Conservation (phyloP, 495 filamentous ascomycete species). For the Ascobolus immersus region DNA sequence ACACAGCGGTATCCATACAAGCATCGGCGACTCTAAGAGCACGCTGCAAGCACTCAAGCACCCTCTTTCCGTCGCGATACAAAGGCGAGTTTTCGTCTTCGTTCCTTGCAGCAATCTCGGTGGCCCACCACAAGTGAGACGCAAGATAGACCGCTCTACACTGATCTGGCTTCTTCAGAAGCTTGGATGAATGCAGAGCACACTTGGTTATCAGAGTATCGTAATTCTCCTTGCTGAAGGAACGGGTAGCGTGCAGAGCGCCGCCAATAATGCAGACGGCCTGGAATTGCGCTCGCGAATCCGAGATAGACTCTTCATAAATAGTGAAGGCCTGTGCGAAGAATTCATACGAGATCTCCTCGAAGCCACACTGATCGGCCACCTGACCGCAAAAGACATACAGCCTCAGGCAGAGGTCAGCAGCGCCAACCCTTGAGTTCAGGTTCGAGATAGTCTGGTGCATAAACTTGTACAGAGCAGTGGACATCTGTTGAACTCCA, state of each 20-base stretch:
- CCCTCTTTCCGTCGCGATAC: constrained; percentile 89
- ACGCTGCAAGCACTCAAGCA: constrained; percentile 85
- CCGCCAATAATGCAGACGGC: constrained; percentile 86
- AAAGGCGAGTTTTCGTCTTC: constrained; percentile 46
- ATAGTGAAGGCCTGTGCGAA: constrained; percentile 96
- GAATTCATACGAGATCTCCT: constrained; percentile 93
- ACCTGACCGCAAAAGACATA: constrained; percentile 82
- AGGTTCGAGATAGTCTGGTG: constrained; percentile 68
- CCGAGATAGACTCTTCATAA: constrained; percentile 85
- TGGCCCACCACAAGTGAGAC: constrained; percentile 93
- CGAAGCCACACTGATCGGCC: constrained; percentile 73
- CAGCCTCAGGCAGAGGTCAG: constrained; percentile 65
- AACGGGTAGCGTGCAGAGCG: constrained; percentile 58
- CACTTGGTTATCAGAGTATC: constrained; percentile 96
- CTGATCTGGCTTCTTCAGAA: constrained; percentile 94
- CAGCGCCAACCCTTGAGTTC: constrained; percentile 62
- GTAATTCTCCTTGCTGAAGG: constrained; percentile 89
- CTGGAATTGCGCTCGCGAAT: constrained; percentile 90
- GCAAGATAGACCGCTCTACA: constrained; percentile 90
- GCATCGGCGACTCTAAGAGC: constrained; percentile 90
- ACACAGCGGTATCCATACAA: constrained; percentile 98
- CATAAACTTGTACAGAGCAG: constrained; percentile 80
- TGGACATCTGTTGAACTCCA: constrained; percentile 76
- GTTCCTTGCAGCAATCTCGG: constrained; percentile 62
- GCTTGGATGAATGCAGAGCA: constrained; percentile 84